Percentiles rank a stretch among this genome's conserved stretches.
These are phyloP conservation scores for Lactarius akahatsu DNA, from an alignment of 768 basidiomycete species.

Conservation along the genomic window DNA sequence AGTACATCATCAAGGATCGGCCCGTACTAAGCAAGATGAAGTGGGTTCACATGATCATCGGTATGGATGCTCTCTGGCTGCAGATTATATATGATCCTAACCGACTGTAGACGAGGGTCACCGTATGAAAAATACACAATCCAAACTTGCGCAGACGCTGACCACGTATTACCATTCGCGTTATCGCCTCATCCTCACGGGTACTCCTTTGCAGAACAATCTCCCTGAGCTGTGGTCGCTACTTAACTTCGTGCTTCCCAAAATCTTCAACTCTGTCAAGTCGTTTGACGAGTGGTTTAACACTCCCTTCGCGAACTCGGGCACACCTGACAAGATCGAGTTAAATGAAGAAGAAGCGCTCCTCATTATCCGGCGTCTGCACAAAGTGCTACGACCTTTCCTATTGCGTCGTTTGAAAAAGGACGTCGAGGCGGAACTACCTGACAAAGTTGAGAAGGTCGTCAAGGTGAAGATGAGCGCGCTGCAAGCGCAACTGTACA, in stretches of 20 bases:
- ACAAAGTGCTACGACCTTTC: slow-evolving; percentile 95
- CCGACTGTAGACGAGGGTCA: slow-evolving; percentile 78
- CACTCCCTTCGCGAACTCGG: slow-evolving; percentile 98
- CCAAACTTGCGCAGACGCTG: slow-evolving; percentile 84
- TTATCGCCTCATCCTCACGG: slow-evolving; percentile 91
- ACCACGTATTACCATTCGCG: slow-evolving; percentile 91
- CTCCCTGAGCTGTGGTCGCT: slow-evolving; percentile 94
- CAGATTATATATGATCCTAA: slow-evolving; percentile 5
- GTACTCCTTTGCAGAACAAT: slow-evolving; percentile 96
- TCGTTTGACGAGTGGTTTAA: slow-evolving; percentile 99
- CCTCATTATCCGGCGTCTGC: slow-evolving; percentile 92
- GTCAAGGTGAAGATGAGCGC: slow-evolving; percentile 96
- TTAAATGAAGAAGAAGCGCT: slow-evolving; percentile 99
- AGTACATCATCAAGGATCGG: slow-evolving; percentile 98
- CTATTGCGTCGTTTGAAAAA: slow-evolving; percentile 90
- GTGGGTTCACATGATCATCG: slow-evolving; percentile 98
- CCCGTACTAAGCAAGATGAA: slow-evolving; percentile 85
- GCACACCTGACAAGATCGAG: slow-evolving; percentile 96
- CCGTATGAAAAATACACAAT: slow-evolving; percentile 96
- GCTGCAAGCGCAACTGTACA: slow-evolving; percentile 88
- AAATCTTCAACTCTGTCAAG: slow-evolving; percentile 98
- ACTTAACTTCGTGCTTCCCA: slow-evolving; percentile 91
- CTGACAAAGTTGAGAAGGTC: slow-evolving; percentile 97
- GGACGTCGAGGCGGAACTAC: slow-evolving; percentile 93
- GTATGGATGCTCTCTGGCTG: slow-evolving; percentile 41